Percentiles rank a stretch among this genome's conserved stretches.
These are phyloP conservation scores for Auricularia auricula-judae DNA, from an alignment of 768 basidiomycete genomes.

Conservation along the genomic window DNA sequence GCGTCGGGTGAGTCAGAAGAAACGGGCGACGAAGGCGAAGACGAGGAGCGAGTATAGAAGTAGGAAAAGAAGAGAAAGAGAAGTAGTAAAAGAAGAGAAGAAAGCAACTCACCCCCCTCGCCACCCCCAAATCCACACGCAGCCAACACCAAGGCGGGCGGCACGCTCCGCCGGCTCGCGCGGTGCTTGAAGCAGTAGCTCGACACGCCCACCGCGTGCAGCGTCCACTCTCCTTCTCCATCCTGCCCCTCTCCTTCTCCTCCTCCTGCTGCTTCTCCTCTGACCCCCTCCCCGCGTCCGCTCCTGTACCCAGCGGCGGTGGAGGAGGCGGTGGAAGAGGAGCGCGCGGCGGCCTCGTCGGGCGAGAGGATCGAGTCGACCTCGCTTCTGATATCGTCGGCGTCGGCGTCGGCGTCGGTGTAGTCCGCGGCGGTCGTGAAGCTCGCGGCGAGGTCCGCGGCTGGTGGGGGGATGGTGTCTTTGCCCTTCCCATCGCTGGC, in stretches of 20 bases:
- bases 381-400: too few relatives aligned
- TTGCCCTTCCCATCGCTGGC: too few relatives aligned
- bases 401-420: neutral
- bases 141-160: neutral
- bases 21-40: too few relatives aligned
- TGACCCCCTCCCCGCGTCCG: too few relatives aligned
- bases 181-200: neutral
- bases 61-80: too few relatives aligned
- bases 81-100: too few relatives aligned
- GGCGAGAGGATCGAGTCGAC: neutral
- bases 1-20: too few relatives aligned
- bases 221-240: neutral
- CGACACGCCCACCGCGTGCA: neutral
- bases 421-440: neutral
- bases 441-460: neutral
- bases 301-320: too few relatives aligned
- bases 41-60: too few relatives aligned
- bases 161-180: neutral
- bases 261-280: too few relatives aligned
- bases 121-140: neutral
- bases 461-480: too few relatives aligned
- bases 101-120: neutral
- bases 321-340: neutral
- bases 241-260: neutral
- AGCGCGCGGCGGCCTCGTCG: neutral